Base-by-base conservation (phyloP, 2,329 filamentous ascomycete genomes). In the Xylariales sp. region DNA sequence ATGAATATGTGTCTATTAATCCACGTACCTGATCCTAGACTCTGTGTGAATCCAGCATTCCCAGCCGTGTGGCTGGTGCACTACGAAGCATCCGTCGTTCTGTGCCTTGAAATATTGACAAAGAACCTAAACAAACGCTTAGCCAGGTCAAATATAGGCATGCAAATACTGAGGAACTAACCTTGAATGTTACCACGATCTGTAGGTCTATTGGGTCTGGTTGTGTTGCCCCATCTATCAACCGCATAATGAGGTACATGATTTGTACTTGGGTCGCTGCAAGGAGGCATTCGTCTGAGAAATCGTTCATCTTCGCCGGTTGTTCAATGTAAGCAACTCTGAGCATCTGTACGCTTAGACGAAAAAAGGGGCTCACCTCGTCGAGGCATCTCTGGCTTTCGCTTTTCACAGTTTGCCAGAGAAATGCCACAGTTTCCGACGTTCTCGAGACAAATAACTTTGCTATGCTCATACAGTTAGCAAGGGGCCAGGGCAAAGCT, bases 401-500 rank as follows among this genome's bases (percentile, higher is more conserved):
- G 6, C 18, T 39, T 25, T 39, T 40, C 15, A 55, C 46, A 3
- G 45, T 45, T n/a, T 38, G 22, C 46, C 51, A 51, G 24, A 53
- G 36, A 16, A 52, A 50, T 2, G 34, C 32, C 22, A 25, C 46
- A 4, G 46, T 50, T 28, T 54, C 51, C 3, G 31, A 15, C 9
- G 40, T 51, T 15, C 40, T 38, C 8, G 43, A 48, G 19, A 43
- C 45, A 41, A 54, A 54, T 24, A 53, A 45, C 22, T 53, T 47
- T 14, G 52, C 49, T 27, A 56, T 51, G 14, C 46, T 42, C 48
- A 53, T 55, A 22, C 53, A 56, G 9, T 21, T 51, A 12, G 37
- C 39, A 15, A 55, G 36, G 18, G 49, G 32, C 20, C 38, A 34
- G 8, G 49, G 47, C 19, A 54, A 20, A 28, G 34, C 25, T 9